Evolutionary conservation across 2,329 filamentous ascomycete species (phyloP).

Genomic region (Verruconis gallopava): DNA sequence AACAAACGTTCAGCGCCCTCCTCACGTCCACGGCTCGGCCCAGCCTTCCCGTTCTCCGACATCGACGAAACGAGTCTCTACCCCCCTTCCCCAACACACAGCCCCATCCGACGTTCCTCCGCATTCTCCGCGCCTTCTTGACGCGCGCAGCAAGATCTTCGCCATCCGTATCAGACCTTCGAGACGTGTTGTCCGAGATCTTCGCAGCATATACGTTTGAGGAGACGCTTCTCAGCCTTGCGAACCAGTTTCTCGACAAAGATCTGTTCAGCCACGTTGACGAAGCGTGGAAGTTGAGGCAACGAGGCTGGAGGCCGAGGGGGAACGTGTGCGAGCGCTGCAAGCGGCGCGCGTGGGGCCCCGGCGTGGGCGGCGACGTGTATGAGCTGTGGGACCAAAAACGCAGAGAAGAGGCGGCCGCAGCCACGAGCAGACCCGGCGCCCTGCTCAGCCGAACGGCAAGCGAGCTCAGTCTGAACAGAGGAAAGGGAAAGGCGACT

Average conservation of each 20-base stretch:
- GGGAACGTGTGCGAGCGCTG: constrained; percentile 84
- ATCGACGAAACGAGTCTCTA: constrained; percentile 15
- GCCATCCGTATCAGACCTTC: constrained; percentile 75
- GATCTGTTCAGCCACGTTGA: constrained; percentile 78
- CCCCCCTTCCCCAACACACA: constrained; percentile 18
- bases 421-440: constrained; percentile 20
- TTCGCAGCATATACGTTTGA: constrained; percentile 96
- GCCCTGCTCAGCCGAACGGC: constrained; percentile 20
- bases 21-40: constrained; percentile 50
- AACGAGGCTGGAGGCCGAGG: constrained; percentile 77
- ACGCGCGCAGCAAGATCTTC: constrained; percentile 68
- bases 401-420: constrained; percentile 28
- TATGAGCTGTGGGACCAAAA: constrained; percentile 72
- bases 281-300: constrained; percentile 59
- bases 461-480: constrained; percentile 27
- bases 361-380: constrained; percentile 61
- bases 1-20: constrained; percentile 80
- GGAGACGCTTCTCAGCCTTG: constrained; percentile 72
- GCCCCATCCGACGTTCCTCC: constrained; percentile 48
- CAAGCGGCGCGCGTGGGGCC: constrained; percentile 72
- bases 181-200: constrained; percentile 72
- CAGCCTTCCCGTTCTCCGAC: constrained; percentile 16
- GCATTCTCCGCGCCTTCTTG: constrained; percentile 79
- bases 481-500: constrained; percentile 41
- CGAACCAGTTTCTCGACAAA: constrained; percentile 75